A percentile compares a stretch with the other conserved stretches of the same genome.
These are phyloP conservation scores for Trichoderma erinaceum DNA, from an alignment of 495 filamentous ascomycete species.

Conservation along the genomic window DNA sequence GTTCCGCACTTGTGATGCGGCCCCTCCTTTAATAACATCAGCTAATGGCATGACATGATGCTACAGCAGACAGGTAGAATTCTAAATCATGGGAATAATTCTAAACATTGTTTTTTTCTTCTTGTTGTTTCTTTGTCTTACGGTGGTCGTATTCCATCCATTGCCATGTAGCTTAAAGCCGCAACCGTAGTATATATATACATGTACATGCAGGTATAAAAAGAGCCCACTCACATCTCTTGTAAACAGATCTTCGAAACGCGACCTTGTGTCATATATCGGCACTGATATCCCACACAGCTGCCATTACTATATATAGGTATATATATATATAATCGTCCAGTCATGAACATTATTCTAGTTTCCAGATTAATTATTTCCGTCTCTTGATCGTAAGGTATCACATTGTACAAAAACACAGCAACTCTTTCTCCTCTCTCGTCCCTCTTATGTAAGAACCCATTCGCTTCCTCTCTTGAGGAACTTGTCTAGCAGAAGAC, in stretches of 20 bases:
- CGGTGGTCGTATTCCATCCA: not conserved
- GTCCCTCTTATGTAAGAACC: slow-evolving; percentile 54
- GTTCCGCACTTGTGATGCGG: not conserved
- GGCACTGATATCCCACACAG: not conserved
- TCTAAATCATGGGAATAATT: not conserved
- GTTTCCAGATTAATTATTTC: not conserved
- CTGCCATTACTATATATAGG: not conserved
- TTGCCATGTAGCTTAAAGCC: not conserved
- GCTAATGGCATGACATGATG: not conserved
- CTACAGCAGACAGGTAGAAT: not conserved
- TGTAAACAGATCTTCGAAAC: not conserved
- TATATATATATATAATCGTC: not conserved
- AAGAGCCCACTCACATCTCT: not conserved
- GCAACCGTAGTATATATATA: not conserved
- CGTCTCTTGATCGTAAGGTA: slow-evolving; percentile 4
- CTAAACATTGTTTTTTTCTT: not conserved
- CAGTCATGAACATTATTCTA: slow-evolving; percentile 8
- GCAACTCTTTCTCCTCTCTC: not conserved
- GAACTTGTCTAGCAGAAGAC: slow-evolving; percentile 89
- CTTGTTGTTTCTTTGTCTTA: not conserved
- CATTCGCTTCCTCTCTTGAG: slow-evolving; percentile 94
- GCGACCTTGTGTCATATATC: not conserved
- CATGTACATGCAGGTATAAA: not conserved
- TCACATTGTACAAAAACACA: slow-evolving; percentile 2
- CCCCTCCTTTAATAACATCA: not conserved